Conservation (phyloP, 2,329 filamentous ascomycete genomes). For the Sclerotinia minor region DNA sequence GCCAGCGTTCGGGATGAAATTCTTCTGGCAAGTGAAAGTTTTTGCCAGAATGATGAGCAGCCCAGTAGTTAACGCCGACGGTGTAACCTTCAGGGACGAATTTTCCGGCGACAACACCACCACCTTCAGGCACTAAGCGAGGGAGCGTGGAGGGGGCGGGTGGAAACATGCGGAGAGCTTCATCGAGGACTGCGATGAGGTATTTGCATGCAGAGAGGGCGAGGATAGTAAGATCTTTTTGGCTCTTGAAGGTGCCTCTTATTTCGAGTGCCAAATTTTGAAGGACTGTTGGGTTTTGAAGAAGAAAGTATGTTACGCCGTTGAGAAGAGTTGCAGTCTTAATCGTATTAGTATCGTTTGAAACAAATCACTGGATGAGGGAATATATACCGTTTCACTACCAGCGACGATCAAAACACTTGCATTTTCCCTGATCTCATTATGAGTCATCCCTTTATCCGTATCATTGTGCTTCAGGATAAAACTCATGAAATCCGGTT, state of each 20-base stretch:
- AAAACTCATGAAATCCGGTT: conserved; percentile 23
- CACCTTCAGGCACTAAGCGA: neutral
- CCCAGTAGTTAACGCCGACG: conserved; percentile 11
- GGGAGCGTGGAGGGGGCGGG: conserved; percentile 22
- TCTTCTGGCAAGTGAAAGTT: conserved; percentile 11
- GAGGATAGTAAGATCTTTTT: conserved; percentile 27
- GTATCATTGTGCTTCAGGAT: conserved; percentile 20
- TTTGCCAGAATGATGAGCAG: neutral
- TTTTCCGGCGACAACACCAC: neutral
- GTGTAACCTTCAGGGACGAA: conserved; percentile 7
- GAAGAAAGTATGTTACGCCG: conserved; percentile 49
- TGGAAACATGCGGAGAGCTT: conserved; percentile 29
- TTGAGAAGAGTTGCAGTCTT: conserved; percentile 42
- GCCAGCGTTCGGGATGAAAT: conserved; percentile 22
- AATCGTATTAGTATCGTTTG: conserved; percentile 22
- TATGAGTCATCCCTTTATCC: conserved; percentile 19
- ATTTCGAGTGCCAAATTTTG: conserved; percentile 47
- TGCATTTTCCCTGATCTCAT: conserved; percentile 21
- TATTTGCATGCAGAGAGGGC: conserved; percentile 27
- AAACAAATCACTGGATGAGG: conserved; percentile 29
- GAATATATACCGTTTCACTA: conserved; percentile 21
- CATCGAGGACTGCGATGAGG: conserved; percentile 26
- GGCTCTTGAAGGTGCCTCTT: conserved; percentile 43
- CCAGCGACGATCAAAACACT: conserved; percentile 14
- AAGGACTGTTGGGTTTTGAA: conserved; percentile 47